Conservation (phyloP, 352 stramenopile species). For the Saprolegnia parasitica region DNA sequence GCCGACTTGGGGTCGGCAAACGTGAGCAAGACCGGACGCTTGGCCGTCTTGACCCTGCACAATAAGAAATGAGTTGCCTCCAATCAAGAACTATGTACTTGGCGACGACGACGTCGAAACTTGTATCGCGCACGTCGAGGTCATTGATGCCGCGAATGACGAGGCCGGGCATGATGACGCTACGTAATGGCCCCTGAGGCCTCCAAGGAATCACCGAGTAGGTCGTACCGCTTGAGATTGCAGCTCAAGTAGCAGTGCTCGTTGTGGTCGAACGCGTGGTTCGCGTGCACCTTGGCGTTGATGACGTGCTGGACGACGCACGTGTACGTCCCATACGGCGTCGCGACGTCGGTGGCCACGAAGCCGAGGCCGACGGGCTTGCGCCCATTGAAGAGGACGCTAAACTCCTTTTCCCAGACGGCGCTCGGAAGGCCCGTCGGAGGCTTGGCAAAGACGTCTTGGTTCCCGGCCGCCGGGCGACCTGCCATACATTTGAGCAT, state of each 20-base stretch:
- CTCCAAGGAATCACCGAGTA: neutral
- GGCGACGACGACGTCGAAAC: conserved; percentile 46
- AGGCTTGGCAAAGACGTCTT: conserved; percentile 9
- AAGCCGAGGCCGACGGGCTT: conserved; percentile 52
- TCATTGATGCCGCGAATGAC: conserved; percentile 48
- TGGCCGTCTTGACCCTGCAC: conserved; percentile 45
- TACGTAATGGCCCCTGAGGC: neutral
- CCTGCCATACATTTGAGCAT: conserved; percentile 24
- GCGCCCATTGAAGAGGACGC: conserved; percentile 48
- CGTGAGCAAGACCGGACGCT: conserved; percentile 41
- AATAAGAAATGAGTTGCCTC: neutral
- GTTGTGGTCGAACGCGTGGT: conserved; percentile 58
- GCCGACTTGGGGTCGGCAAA: conserved; percentile 40
- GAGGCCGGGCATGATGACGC: conserved; percentile 39
- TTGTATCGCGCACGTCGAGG: conserved; percentile 37
- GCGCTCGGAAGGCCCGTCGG: neutral
- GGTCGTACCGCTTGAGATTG: conserved; percentile 10
- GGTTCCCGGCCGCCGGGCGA: conserved; percentile 12
- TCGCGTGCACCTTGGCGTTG: conserved; percentile 31
- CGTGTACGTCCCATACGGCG: conserved; percentile 33
- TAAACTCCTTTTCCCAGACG: conserved; percentile 47
- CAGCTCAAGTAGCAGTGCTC: conserved; percentile 40
- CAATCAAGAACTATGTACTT: conserved; percentile 31
- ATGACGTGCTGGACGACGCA: conserved; percentile 46
- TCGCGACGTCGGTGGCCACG: conserved; percentile 4